phyloP scores from a whole-genome alignment of 2,329 filamentous ascomycete genomes.

The Volutella citrinella region DNA sequence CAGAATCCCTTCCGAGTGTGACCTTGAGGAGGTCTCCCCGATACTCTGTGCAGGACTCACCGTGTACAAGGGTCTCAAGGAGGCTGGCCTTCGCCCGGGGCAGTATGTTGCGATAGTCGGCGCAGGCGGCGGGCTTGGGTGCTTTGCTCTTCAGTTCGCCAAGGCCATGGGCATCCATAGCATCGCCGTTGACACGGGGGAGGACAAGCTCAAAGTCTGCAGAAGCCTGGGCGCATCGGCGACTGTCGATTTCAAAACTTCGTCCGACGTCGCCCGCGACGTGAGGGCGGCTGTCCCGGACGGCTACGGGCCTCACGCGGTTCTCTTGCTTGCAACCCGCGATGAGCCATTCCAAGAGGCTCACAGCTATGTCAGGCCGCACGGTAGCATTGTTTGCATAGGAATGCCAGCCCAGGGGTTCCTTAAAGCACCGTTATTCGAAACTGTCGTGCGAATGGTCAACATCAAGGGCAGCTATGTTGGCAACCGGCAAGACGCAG shows the following conservation, averaged over 20 bases:
- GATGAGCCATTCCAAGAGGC: constrained; percentile 98
- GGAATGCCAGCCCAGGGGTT: constrained; percentile 79
- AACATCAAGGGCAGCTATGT: constrained; percentile 91
- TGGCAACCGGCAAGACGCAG: constrained; percentile 82
- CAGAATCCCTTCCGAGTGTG: constrained; percentile 72
- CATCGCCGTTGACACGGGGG: constrained; percentile 80
- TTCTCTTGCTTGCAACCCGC: constrained; percentile 78
- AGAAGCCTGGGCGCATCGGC: constrained; percentile 65
- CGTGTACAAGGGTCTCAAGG: constrained; percentile 89
- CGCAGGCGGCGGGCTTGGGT: constrained; percentile 79
- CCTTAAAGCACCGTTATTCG: constrained; percentile 82
- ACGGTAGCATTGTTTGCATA: constrained; percentile 82
- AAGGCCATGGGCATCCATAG: constrained; percentile 82
- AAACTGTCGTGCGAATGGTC: constrained; percentile 86
- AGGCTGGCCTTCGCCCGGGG: constrained; percentile 70
- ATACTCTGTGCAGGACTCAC: constrained; percentile 84
- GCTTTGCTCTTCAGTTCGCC: constrained; percentile 79
- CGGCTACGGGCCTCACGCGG: constrained; percentile 81
- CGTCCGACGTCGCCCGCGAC: constrained; percentile 75
- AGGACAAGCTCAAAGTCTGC: constrained; percentile 74
- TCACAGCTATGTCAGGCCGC: constrained; percentile 78
- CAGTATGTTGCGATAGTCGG: constrained; percentile 82
- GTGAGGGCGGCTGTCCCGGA: constrained; percentile 79
- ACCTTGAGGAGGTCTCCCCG: constrained; percentile 74
- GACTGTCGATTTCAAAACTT: constrained; percentile 78